Evolutionary conservation across 2,329 filamentous ascomycete genomes (phyloP), one percentile per base, ranked within the genome.

Genomic region (Cladosporium sp.): DNA sequence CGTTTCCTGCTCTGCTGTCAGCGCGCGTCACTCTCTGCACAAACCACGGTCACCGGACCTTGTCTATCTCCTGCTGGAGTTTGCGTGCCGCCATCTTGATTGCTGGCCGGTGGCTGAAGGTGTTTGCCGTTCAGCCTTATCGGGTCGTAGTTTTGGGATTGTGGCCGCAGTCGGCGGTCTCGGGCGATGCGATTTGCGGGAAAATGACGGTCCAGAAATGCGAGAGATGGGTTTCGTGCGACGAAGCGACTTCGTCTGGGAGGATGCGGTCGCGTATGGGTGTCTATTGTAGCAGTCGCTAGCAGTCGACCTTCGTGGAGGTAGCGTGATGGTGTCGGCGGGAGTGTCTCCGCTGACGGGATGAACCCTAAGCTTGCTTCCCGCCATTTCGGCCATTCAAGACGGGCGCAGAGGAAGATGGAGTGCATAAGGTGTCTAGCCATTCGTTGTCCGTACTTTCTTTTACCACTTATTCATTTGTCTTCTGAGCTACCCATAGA

Each of bases 51-150:
- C 22, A 32, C 41, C 55, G 45, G 47, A 89, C 95, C 77, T 96
- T 95, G 68, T 98, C 93, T 64, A 97, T 92, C 76, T 98, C 93
- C 75, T 97, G 91, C 71, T 93, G 88, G 63, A 95, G 81, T 79
- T 98, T 98, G 70, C 93, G 84, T 69, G 88, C 88, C 63, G 93
- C 89, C 93, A 98, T 98, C 63, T 70, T 79, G 60, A 20, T 16
- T 50, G 52, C 42, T 51, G 53, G 50, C 51, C 50, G 22, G 33
- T 22, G 40, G 40, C 40, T 30, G 33, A 19, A 25, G 40, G 30
- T 30, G 46, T 36, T 36, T 15, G 32, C 33, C 22, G 33, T 20
- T 38, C 16, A 25, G 36, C 33, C 45, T 48, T 40, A 39, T 48
- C 36, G 19, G 18, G 36, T 18, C 13, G 35, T 16, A 18, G 12